Evolutionary conservation across 331 rosid species (phyloP).

Genomic region (Prunus yedoensis): DNA sequence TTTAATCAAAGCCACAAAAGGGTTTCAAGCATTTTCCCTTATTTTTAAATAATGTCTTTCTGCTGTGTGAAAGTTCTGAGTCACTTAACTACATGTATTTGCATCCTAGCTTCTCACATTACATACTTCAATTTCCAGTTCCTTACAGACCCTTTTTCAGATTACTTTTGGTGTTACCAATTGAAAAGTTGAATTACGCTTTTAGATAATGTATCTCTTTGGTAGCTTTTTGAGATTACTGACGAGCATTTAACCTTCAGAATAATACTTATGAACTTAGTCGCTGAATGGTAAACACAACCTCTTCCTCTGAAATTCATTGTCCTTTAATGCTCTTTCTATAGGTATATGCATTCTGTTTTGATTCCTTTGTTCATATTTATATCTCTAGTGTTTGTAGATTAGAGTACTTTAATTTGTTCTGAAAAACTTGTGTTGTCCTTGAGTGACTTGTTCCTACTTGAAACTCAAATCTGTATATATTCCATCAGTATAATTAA

Average conservation of each 20-base stretch:
- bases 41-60: too few species aligned
- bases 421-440: too few species aligned
- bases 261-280: neutral
- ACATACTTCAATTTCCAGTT: neutral
- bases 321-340: neutral
- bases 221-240: neutral
- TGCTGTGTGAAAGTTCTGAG: neutral
- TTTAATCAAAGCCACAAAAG: neutral
- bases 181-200: neutral
- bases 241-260: neutral
- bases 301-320: neutral
- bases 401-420: too few species aligned
- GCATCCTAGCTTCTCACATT: neutral
- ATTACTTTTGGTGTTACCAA: too few species aligned
- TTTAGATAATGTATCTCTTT: neutral
- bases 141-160: neutral
- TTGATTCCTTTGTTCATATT: neutral
- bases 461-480: conserved; percentile 12
- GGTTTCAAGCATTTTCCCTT: conserved; percentile 5
- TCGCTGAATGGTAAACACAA: too few species aligned
- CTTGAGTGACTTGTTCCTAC: neutral
- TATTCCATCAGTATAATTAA: conserved; percentile 17
- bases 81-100: neutral
- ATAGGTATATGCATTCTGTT: neutral
- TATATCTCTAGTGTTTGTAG: neutral